Evolutionary conservation across 352 stramenopile species (phyloP).

Genomic region (Phytophthora pini): DNA sequence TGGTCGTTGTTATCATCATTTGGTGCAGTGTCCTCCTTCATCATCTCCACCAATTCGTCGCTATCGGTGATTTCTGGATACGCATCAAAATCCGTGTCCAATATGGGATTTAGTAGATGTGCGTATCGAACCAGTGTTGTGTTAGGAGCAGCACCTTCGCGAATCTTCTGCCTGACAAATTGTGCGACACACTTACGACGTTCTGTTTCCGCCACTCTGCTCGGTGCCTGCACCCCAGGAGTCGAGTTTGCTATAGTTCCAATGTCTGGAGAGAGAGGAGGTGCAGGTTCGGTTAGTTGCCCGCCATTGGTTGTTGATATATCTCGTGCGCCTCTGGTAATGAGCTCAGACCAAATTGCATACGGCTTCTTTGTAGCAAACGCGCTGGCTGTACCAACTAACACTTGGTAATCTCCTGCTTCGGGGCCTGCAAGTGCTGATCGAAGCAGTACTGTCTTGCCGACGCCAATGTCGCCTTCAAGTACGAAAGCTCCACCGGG

Average conservation of each 20-base stretch:
- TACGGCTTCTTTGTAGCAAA: conserved; percentile 83
- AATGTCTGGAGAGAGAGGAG: conserved; percentile 31
- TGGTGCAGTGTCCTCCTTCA: conserved; percentile 1
- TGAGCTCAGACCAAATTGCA: conserved; percentile 80
- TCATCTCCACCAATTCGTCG: conserved; percentile 5
- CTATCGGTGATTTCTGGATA: conserved; percentile 35
- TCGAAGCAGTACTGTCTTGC: conserved; percentile 83
- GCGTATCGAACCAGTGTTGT: conserved; percentile 70
- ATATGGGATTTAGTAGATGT: conserved; percentile 62
- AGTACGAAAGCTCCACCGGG: conserved; percentile 77
- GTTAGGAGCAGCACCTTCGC: conserved; percentile 67
- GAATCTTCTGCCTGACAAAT: conserved; percentile 72
- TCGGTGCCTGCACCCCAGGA: conserved; percentile 19
- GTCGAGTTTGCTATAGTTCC: conserved; percentile 9
- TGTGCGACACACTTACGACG: conserved; percentile 57
- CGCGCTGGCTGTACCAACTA: conserved; percentile 74
- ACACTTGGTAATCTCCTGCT: conserved; percentile 58
- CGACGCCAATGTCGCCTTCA: conserved; percentile 85
- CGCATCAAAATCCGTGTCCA: conserved; percentile 77
- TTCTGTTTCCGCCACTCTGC: conserved; percentile 39
- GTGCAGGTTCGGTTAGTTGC: conserved; percentile 14
- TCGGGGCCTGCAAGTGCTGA: conserved; percentile 60
- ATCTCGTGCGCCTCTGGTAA: conserved; percentile 58
- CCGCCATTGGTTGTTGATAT: too few species aligned
- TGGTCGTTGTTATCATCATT: conserved; percentile 7